Evolutionary conservation across 352 stramenopile genomes (phyloP), one percentile per base, ranked within the genome.

Genomic region (Hyaloperonospora arabidopsidis): DNA sequence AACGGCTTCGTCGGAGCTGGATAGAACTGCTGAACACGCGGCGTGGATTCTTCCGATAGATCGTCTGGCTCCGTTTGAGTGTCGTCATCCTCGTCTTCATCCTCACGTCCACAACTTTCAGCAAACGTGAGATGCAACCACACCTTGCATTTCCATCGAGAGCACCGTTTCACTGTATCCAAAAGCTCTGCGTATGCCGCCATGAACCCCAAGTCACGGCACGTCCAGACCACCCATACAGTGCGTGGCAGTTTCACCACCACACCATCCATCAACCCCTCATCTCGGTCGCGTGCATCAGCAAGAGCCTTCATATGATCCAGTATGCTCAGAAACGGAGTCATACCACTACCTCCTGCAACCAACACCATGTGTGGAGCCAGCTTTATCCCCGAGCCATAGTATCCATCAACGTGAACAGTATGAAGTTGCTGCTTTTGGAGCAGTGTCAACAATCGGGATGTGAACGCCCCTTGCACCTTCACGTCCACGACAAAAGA

Each of bases 321-420:
- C 0, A 87, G 32, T 15, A 81, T 44, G 36, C 76, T 85, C 19
- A 90, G 43, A 48, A 90, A 87, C 23, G 80, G 80, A 5, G 79
- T 84, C 70, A 90, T 84, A 7, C 80, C 80, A 25, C 74, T 88
- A 2, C 76, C 80, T 40, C 76, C 80, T 23, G 76, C 78, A 32
- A 89, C 45, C 44, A 89, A 81, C 2, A 88, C 65, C 78, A 87
- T 87, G 50, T 85, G 67, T 17, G 62, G 57, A 46, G 67, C 53
- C 35, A 72, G 35, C 35, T 72, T 47, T 21, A 89, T 77, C 38
- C 52, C 57, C 1, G 75, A 72, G 18, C 78, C 80, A 55, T 89
- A 90, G 57, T 85, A 90, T 36, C 80, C 78, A 53, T 90, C 80
- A 25, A 90, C 54, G 17, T 72, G 63, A n/a, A 88, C 64, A 8